Conservation (phyloP, 257 asterid genomes). For the Oldenlandia corymbosa region DNA sequence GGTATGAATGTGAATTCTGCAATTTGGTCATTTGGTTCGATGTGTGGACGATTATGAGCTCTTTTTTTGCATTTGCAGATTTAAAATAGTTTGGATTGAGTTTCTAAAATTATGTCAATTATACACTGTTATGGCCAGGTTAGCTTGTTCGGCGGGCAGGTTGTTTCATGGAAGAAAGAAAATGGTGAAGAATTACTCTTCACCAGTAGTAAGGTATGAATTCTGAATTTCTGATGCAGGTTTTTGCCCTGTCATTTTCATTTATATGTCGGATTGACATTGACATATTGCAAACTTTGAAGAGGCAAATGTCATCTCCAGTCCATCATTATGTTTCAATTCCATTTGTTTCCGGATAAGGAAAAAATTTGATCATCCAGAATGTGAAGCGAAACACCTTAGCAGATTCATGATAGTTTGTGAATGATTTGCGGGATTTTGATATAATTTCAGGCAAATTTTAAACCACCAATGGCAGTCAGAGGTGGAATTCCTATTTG, state of each 20-base stretch:
- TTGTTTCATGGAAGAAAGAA: conserved; percentile 82
- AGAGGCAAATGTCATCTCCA: too few species aligned
- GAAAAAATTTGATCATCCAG: background rate
- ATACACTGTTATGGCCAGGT: conserved; percentile 39
- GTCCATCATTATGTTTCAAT: background rate
- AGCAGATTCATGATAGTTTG: background rate
- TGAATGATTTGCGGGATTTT: background rate
- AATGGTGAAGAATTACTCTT: conserved; percentile 66
- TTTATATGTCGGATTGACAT: too few species aligned
- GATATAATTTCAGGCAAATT: conserved; percentile 47
- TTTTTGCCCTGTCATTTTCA: background rate
- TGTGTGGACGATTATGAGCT: background rate
- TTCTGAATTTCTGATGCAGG: background rate
- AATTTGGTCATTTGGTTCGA: background rate
- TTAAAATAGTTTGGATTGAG: background rate
- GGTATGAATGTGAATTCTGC: conserved; percentile 22
- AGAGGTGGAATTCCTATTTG: conserved; percentile 91
- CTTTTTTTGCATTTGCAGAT: background rate
- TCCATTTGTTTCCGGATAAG: background rate
- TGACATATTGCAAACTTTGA: too few species aligned
- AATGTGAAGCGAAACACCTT: background rate
- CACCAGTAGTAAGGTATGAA: conserved; percentile 71
- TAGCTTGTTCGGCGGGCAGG: conserved; percentile 93
- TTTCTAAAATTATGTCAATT: background rate
- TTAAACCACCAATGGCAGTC: conserved; percentile 74